Evolutionary conservation across 129 eudicot genomes (phyloP).

Genomic region (Logfia minima): DNA sequence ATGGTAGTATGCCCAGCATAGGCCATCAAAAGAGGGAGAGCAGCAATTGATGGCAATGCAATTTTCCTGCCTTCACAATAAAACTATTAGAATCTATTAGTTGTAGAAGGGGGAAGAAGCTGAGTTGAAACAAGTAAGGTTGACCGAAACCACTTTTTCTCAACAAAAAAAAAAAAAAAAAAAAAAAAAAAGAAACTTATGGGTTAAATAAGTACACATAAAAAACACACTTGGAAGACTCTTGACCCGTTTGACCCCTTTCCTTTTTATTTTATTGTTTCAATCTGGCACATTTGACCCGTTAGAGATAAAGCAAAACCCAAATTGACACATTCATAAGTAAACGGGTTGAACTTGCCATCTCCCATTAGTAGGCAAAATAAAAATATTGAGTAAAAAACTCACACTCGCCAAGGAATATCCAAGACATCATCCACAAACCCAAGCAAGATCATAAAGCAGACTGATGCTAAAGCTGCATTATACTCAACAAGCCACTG

Average conservation of each 20-base stretch:
- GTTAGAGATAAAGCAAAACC: not conserved
- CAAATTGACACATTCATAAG: not conserved
- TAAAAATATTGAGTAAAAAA: constrained; percentile 18
- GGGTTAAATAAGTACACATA: no score
- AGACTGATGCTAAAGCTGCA: constrained; percentile 96
- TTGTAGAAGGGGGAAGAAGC: not conserved
- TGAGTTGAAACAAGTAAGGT: no score
- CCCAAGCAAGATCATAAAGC: constrained; percentile 95
- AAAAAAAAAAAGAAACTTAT: no score
- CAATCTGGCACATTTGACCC: not conserved
- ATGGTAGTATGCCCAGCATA: constrained; percentile 98
- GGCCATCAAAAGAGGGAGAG: constrained; percentile 98
- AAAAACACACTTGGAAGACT: not conserved
- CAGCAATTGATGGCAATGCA: constrained; percentile 83
- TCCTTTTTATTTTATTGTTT: no score
- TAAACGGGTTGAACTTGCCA: not conserved
- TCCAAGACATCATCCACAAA: constrained; percentile 96
- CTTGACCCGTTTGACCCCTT: not conserved
- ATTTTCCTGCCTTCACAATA: constrained; percentile 72
- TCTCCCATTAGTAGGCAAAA: not conserved
- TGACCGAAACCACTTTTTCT: no score
- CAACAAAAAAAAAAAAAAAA: no score
- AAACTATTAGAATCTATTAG: constrained; percentile 18
- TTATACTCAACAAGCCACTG: constrained; percentile 99
- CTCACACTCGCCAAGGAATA: constrained; percentile 99